Evolutionary conservation across 257 asterid species (phyloP).

Genomic region (Fraxinus cuspidata): DNA sequence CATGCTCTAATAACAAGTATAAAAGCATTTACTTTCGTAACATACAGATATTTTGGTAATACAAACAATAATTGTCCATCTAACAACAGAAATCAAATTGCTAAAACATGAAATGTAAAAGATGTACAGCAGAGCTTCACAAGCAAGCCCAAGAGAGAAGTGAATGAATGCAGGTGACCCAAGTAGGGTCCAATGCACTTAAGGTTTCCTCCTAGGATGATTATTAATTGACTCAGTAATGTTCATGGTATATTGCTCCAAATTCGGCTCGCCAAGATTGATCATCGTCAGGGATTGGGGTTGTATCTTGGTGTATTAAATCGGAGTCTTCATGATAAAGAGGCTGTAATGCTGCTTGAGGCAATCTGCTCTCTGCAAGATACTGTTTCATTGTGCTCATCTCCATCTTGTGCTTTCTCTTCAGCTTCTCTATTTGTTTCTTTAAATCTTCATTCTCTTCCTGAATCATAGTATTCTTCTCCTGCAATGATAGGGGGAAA

Average conservation of each 20-base stretch:
- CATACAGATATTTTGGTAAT: background rate
- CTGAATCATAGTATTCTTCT: slow-evolving; percentile 45
- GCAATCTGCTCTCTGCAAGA: slow-evolving; percentile 90
- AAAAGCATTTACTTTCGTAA: background rate
- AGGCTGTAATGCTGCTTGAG: slow-evolving; percentile 76
- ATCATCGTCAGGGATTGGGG: slow-evolving; percentile 57
- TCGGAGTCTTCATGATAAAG: slow-evolving; percentile 58
- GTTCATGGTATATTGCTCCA: slow-evolving; percentile 93
- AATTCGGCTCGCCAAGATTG: slow-evolving; percentile 98
- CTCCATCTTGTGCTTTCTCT: slow-evolving; percentile 97
- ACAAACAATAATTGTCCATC: background rate
- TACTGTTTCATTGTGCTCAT: slow-evolving; percentile 89
- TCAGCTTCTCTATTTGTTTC: slow-evolving; percentile 79
- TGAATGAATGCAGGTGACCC: background rate
- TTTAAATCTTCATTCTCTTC: slow-evolving; percentile 81
- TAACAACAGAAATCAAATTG: background rate
- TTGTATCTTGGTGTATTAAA: slow-evolving; percentile 25
- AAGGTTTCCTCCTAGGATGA: background rate
- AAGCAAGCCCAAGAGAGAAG: background rate
- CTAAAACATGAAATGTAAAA: background rate
- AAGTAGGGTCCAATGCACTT: background rate
- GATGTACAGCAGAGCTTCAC: background rate
- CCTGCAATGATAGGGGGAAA: slow-evolving; percentile 43
- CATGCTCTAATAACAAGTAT: background rate
- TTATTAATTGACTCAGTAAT: slow-evolving; percentile 29